A percentile compares a stretch with the other conserved stretches of the same genome.
phyloP scores from a whole-genome alignment of 176 grass and related monocot species.

The Ensete ventricosum region DNA sequence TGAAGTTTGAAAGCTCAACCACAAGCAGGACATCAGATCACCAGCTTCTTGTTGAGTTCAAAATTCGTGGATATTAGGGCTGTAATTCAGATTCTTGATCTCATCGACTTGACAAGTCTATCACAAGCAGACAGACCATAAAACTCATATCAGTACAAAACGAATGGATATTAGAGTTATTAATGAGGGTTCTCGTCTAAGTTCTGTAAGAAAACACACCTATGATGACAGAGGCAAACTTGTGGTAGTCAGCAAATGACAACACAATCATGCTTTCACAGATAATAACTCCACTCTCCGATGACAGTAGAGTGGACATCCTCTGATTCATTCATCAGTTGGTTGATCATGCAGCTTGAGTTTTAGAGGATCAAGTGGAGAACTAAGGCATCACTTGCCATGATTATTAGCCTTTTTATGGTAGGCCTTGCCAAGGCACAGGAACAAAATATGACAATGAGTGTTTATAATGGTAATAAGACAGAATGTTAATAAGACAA shows the following conservation, averaged over 20 bases:
- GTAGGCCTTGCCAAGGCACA: background rate
- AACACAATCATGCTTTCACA: too few relatives aligned
- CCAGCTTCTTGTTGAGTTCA: background rate
- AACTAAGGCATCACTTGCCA: background rate
- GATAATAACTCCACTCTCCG: too few relatives aligned
- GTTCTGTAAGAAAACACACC: too few relatives aligned
- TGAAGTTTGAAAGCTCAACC: background rate
- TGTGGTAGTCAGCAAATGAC: too few relatives aligned
- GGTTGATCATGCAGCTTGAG: too few relatives aligned
- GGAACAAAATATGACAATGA: background rate
- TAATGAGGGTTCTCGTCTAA: background rate
- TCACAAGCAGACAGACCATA: background rate
- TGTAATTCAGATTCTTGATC: background rate
- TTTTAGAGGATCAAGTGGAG: background rate
- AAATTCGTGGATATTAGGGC: background rate
- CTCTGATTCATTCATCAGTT: too few relatives aligned
- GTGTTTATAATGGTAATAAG: too few relatives aligned
- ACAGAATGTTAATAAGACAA: background rate
- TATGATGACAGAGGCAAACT: too few relatives aligned
- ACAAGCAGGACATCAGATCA: background rate
- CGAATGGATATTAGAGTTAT: background rate
- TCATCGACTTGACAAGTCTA: background rate
- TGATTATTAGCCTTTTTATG: too few relatives aligned
- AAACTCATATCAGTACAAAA: background rate
- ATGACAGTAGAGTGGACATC: too few relatives aligned